Evolutionary conservation across 164 flowering plant genomes (phyloP).

Genomic region (Magnolia sinica): DNA sequence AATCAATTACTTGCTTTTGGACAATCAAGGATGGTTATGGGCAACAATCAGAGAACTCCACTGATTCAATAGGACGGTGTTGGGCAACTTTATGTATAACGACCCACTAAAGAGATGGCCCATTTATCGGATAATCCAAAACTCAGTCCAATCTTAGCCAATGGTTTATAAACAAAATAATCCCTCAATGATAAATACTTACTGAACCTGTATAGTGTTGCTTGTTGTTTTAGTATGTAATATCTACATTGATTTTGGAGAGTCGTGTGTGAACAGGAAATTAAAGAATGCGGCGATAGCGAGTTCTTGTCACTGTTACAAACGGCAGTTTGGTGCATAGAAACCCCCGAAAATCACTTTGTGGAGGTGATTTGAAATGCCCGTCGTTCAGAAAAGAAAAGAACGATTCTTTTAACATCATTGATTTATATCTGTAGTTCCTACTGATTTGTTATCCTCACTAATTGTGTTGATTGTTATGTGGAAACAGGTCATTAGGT

Average conservation of each 20-base stretch:
- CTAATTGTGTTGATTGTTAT: neutral
- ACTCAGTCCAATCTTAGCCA: neutral
- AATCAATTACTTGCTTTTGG: neutral
- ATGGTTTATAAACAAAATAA: neutral
- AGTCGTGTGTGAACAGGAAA: slow-evolving; percentile 36
- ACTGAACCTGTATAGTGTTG: no score
- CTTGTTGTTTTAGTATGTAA: neutral
- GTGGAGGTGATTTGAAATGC: slow-evolving; percentile 48
- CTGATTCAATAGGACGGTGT: no score
- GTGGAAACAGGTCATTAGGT: slow-evolving; percentile 46
- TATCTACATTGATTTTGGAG: no score
- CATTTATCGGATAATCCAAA: neutral
- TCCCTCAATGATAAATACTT: neutral
- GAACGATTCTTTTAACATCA: neutral
- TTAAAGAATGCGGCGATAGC: slow-evolving; percentile 37
- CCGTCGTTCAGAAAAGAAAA: neutral
- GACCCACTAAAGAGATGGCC: no score
- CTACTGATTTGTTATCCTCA: neutral
- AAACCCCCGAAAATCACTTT: slow-evolving; percentile 66
- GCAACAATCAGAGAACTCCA: no score
- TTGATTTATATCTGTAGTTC: neutral
- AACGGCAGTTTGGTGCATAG: slow-evolving; percentile 52
- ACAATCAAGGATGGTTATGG: neutral
- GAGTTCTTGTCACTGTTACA: slow-evolving; percentile 43
- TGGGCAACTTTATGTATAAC: no score